Evolutionary conservation across 179 eudicot species (phyloP), one percentile per base, ranked within the genome.

Genomic region (Beta lomatogona): DNA sequence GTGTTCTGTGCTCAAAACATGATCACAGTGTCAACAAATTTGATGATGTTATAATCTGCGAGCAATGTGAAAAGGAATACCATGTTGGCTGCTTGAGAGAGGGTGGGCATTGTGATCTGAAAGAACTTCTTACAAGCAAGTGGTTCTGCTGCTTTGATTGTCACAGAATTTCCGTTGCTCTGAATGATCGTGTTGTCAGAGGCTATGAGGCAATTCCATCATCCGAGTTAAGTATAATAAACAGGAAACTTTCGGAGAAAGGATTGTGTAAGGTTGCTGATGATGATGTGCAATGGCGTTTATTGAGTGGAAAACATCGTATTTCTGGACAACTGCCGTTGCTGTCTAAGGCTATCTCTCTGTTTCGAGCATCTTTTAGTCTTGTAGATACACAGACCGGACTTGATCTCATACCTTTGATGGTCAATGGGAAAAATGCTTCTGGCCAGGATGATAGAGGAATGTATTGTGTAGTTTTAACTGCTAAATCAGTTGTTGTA

Each of bases 391-490:
- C 84, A 21, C 78, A 70, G 55, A 77, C 69, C 77, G 88, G 87
- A 21, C 87, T 84, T 74, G 88, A 88, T 80, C 81, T 86, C 6
- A 86, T 86, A 59, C 88, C 90, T 79, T 75, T 83, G 25, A 88
- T 88, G 90, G 88, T 88, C 59, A 80, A 88, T 70, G 90, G 88
- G 80, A 91, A 94, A 91, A 96, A 91, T 83, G 91, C 92, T 36
- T 89, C 96, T 8, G 99, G 96, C 70, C 98, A 96, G 81, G 99
- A 96, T 80, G 94, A 92, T 69, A 92, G 93, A 73, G 97, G 97
- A 76, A 94, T 96, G 93, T 96, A 92, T 80, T 94, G 98, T 80
- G 88, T 94, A 45, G 87, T 96, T 77, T 79, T 93, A 74, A 88
- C 88, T 3, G 58, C 41, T 86, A 94, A 97, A 80, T 89, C 98